Evolutionary conservation across 2,329 filamentous ascomycete species (phyloP).

Genomic region (Aspergillus glaucus): DNA sequence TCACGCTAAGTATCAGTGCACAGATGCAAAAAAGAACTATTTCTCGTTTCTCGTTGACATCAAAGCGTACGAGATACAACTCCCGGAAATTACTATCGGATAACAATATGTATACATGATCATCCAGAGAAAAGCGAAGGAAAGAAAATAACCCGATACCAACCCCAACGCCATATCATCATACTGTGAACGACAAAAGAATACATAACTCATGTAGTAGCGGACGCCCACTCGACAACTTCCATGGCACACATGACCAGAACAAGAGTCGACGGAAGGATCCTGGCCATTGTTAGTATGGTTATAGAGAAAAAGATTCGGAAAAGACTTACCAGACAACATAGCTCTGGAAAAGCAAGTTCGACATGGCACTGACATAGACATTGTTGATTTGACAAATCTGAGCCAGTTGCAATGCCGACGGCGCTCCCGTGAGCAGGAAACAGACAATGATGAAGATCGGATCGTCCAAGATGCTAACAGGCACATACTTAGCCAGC

Average conservation of each 20-base stretch:
- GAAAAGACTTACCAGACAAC: conserved; percentile 69
- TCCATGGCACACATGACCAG: conserved; percentile 89
- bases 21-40: too few species aligned
- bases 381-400: conserved; percentile 98
- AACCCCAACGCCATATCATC: not conserved
- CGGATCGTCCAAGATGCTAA: conserved; percentile 93
- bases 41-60: too few species aligned
- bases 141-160: not conserved
- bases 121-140: too few species aligned
- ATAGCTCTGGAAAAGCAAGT: conserved; percentile 90
- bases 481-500: conserved; percentile 79
- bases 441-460: conserved; percentile 99
- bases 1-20: not conserved
- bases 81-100: too few species aligned
- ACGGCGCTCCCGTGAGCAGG: conserved; percentile 87
- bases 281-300: conserved; percentile 49
- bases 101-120: too few species aligned
- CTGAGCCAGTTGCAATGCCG: conserved; percentile 87
- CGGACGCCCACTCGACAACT: conserved; percentile 76
- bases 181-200: not conserved
- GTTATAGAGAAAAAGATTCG: not conserved
- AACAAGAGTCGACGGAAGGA: conserved; percentile 83
- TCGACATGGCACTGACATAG: conserved; percentile 90
- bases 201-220: not conserved
- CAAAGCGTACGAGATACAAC: too few species aligned